A percentile compares a stretch with the other conserved stretches of the same genome.
These are phyloP conservation scores for Poronia punctata DNA, from an alignment of 495 filamentous ascomycete genomes.

Conservation along the genomic window DNA sequence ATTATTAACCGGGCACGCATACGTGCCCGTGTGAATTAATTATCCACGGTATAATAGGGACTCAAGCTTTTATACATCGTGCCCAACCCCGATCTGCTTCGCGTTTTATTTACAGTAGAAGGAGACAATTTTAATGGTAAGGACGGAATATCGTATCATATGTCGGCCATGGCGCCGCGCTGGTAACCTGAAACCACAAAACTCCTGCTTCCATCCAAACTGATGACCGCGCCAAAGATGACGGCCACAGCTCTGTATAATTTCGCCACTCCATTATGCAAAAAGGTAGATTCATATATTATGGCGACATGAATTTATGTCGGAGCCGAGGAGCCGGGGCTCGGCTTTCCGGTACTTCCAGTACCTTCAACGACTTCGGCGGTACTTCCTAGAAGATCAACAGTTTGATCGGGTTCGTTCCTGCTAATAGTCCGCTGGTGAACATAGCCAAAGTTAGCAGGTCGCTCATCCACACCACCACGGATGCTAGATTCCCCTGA, in stretches of 20 bases:
- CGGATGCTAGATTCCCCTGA: slow-evolving; percentile 8
- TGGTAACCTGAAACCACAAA: slow-evolving; percentile 8
- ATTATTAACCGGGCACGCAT: no score
- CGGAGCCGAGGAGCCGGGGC: slow-evolving; percentile 14
- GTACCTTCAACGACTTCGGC: slow-evolving; percentile 44
- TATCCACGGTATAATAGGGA: no score
- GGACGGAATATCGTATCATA: slow-evolving; percentile 3
- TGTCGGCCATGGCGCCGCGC: slow-evolving; percentile 10
- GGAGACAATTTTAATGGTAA: background rate
- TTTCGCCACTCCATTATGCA: slow-evolving; percentile 21
- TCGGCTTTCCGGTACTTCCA: slow-evolving; percentile 17
- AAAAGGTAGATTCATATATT: slow-evolving; percentile 22
- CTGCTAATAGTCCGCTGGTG: slow-evolving; percentile 56
- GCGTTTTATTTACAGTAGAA: no score
- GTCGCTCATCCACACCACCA: slow-evolving; percentile 41
- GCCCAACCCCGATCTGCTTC: no score
- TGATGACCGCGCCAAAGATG: slow-evolving; percentile 10
- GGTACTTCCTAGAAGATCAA: slow-evolving; percentile 36
- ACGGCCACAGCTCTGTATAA: slow-evolving; percentile 21
- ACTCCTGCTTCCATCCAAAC: slow-evolving; percentile 9
- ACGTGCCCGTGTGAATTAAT: no score
- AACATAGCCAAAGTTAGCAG: slow-evolving; percentile 67
- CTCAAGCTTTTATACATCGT: no score
- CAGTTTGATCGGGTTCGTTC: slow-evolving; percentile 41
- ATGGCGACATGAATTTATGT: slow-evolving; percentile 3